Evolutionary conservation across 805 yeast genomes (phyloP), one percentile per base, ranked within the genome.

Genomic region (Brettanomyces custersianus): DNA sequence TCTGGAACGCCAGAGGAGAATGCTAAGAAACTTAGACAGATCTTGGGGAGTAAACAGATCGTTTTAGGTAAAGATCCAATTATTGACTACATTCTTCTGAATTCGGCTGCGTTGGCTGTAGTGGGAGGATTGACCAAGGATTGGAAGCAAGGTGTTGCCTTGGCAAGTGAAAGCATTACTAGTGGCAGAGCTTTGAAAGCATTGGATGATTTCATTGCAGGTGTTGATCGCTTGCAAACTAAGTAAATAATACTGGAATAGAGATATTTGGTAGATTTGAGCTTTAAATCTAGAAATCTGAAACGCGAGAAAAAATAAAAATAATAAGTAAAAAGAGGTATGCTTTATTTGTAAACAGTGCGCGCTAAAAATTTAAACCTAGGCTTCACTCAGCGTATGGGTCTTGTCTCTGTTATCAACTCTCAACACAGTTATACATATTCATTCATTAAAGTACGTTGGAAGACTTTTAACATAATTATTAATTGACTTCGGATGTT

Each of bases 1-100:
- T 81, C 95, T 2, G 92, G 95, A 5, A 84, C 96, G 0, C 95
- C 98, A 0, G 66, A 64, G 23, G 86, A 85, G 50, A 92, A 92
- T 55, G 96, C 98, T 0, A 60, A 48, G 2, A 45, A 68, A 1
- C 68, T 87, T 34, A 60, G 54, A 13, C 45, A 54, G 44, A 65
- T 66, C 52, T 46, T 74, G 31, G 47, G 48, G 10, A 66, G 73
- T 36, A 70, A 72, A 40, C 61, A 65, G 4, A 58, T 63, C 25
- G 29, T 39, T n/a, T 41, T 57, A 1, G 74, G 62, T 37, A 67
- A 72, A 19, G 64, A 75, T 40, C 84, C 97, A 3, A 60, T 88
- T 12, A 76, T 79, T 35, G 96, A 92, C 59, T 92, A 88, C 60
- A 92, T 92, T n/a, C 57, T 90, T 39, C 59, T 92, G 70, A 92